Base-by-base conservation (phyloP, 192 early-diverging fungal species). In the Entomortierella lignicola region DNA sequence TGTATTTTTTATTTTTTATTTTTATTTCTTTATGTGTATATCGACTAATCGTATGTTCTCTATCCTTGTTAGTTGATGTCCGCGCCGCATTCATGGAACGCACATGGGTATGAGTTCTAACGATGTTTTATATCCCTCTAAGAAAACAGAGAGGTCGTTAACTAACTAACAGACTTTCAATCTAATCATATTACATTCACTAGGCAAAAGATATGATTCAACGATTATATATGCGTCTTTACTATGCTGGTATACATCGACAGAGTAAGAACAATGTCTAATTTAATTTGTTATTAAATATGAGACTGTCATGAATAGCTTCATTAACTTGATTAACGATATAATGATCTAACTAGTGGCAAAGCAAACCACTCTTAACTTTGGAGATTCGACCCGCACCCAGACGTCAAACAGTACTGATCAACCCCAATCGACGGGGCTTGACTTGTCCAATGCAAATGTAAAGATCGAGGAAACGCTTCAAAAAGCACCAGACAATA, bases 11-110 rank as follows among this genome's bases (percentile, higher is more conserved):
- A 15, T 47, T 47, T 4, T 47, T 20, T 47, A 20, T 42, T 42
- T 42, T 42, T 42, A 42, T 42, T 42, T 10, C 13, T 13, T 42
- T 42, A 42, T 13, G n/a, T n/a, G n/a, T n/a, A n/a, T n/a, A n/a
- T n/a, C n/a, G n/a, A n/a, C n/a, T n/a, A n/a, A n/a, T n/a, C n/a
- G n/a, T n/a, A n/a, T n/a, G n/a, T n/a, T n/a, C n/a, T 47, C 20
- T 15, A 4, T 15, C 20, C 17, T 4, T 47, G 5, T 4, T 47
- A 71, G 72, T 69, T 2, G 73, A 77, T 37, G 42, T 63, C 4
- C 60, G 73, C 11, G 73, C 73, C 10, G 73, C 73, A 1, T 69
- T 69, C 31, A 77, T 77, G 73, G 73, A 77, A 8, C 73, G 73
- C 7, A 77, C 73, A 10, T 50, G 50, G 58, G 68, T 70, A 62